Conservation (phyloP, 2,329 filamentous ascomycete species). For the Colletotrichum sp. region DNA sequence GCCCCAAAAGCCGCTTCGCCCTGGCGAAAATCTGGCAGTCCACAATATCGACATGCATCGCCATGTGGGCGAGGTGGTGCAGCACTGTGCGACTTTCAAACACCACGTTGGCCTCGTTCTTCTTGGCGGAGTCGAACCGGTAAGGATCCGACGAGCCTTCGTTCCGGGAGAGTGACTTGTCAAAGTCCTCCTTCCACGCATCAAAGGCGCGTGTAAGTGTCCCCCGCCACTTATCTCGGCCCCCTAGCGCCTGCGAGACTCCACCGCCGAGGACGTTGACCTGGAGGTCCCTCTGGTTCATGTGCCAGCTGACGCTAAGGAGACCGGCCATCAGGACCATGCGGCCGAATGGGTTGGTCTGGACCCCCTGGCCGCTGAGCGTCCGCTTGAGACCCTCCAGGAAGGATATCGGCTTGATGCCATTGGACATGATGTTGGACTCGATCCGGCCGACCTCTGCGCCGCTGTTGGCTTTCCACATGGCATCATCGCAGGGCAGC, state of each 20-base stretch:
- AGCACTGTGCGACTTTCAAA: constrained; percentile 90
- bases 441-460: constrained; percentile 87
- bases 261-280: constrained; percentile 80
- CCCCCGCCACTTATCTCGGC: constrained; percentile 88
- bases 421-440: constrained; percentile 78
- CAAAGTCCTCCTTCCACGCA: constrained; percentile 91
- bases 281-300: constrained; percentile 95
- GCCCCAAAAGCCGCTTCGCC: constrained; percentile 82
- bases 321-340: constrained; percentile 94
- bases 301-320: constrained; percentile 94
- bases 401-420: constrained; percentile 85
- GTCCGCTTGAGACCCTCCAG: constrained; percentile 91
- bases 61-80: constrained; percentile 95
- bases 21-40: constrained; percentile 96
- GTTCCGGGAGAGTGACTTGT: constrained; percentile 75
- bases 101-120: constrained; percentile 68
- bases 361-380: constrained; percentile 82
- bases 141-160: constrained; percentile 59
- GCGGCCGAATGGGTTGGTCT: constrained; percentile 91
- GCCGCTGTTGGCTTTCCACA: constrained; percentile 91
- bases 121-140: constrained; percentile 59
- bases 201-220: constrained; percentile 89
- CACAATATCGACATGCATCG: constrained; percentile 96
- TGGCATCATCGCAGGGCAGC: constrained; percentile 87
- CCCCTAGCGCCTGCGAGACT: constrained; percentile 80